phyloP scores from a whole-genome alignment of 192 early-diverging fungal genomes.

The Jimgerdemannia lactiflua region DNA sequence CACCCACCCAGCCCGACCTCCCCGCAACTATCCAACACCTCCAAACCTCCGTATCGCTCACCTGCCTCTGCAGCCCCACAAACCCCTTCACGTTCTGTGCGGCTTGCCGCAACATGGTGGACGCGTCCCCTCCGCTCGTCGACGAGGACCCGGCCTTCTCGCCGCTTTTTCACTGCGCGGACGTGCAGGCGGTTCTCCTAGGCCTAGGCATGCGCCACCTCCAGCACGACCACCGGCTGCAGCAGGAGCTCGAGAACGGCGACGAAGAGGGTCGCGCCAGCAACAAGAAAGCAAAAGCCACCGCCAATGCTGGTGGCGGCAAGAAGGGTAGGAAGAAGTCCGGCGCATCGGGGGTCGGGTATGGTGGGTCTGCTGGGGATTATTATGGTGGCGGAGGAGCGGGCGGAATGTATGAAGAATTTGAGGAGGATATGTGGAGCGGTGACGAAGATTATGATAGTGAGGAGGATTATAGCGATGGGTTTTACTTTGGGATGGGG shows the following conservation, averaged over 20 bases:
- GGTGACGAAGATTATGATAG: not conserved
- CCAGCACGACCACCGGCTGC: not conserved
- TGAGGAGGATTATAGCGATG: not conserved
- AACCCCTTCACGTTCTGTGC: not conserved
- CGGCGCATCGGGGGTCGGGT: not conserved
- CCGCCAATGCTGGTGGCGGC: not conserved
- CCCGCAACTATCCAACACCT: not conserved
- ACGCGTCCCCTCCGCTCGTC: not conserved
- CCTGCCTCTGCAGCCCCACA: not conserved
- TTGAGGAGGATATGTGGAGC: not conserved
- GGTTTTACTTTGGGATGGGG: not conserved
- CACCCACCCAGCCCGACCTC: not conserved
- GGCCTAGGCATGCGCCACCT: not conserved
- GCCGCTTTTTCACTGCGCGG: not conserved
- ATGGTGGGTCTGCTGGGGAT: not conserved
- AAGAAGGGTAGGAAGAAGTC: not conserved
- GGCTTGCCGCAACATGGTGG: not conserved
- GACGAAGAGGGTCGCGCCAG: not conserved
- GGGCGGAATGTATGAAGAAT: not conserved
- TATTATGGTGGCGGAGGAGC: not conserved
- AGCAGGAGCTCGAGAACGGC: not conserved
- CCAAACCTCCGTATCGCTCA: not conserved
- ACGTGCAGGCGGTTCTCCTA: not conserved
- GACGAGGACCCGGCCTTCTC: not conserved
- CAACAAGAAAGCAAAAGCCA: not conserved